Evolutionary conservation across 306 rosid genomes (phyloP), one percentile per base, ranked within the genome.

Genomic region (Rosa multiflora): DNA sequence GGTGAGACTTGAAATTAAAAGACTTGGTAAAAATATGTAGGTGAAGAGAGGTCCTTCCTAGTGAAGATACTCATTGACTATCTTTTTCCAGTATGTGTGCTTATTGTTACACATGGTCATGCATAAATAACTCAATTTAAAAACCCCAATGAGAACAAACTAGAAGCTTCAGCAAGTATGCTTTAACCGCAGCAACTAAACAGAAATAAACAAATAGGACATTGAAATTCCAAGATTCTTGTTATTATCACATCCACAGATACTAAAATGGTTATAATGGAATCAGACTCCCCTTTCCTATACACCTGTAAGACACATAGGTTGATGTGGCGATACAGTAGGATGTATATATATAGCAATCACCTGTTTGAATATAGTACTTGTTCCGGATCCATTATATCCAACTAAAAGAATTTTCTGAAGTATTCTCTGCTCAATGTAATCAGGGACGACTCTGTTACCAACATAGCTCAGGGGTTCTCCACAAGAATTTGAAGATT

Each of bases 341-440:
- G 35, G 35, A 32, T 32, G 35, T 32, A 32, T 32, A 32, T 32
- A 32, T 32, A 32, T 32, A 32, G 35, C 37, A 51, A 80, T 78
- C 75, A 93, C 99, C 99, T 96, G 99, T 88, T 96, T 96, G 80
- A 96, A 96, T 86, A 96, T 91, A 79, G 99, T 96, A 83, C 99
- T 96, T 46, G 99, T 93, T 67, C 99, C 99, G 39, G 99, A 93
- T 67, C 98, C 98, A 83, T 82, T 82, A 67, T 73, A 90, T 82
- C 99, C 99, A 83, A 96, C 96, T 86, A 96, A 90, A 79, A 96
- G 97, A 80, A 96, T 82, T 85, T 96, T 96, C 80, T 90, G 99
- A 84, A 89, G 93, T 58, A 86, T 73, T 81, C 95, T 94, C 78
- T 91, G 93, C 82, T 93, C 99, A 47, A 93, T 76, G 84, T 91